phyloP scores from a whole-genome alignment of 176 grass and related monocot species.

The Bonia amplexicaulis region DNA sequence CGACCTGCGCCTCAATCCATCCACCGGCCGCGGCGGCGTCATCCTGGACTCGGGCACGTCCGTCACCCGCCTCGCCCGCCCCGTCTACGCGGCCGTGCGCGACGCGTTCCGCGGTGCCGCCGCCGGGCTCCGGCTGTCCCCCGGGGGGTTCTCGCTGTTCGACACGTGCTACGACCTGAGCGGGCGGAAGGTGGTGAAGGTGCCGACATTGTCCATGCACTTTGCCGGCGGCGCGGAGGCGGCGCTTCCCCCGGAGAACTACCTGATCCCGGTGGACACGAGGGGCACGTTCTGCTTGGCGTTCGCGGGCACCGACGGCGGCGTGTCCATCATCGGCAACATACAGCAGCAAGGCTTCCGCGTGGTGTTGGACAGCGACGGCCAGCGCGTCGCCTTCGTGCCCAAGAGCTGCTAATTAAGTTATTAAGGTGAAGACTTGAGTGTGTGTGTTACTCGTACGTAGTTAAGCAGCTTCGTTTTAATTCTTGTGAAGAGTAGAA shows the following conservation, averaged over 20 bases:
- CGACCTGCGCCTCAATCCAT: conserved; percentile 63
- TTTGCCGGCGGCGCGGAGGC: conserved; percentile 56
- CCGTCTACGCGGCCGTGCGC: conserved; percentile 69
- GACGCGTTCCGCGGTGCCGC: conserved; percentile 71
- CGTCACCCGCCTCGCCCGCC: conserved; percentile 60
- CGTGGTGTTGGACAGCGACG: conserved; percentile 78
- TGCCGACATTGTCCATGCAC: conserved; percentile 84
- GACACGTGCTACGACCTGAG: conserved; percentile 97
- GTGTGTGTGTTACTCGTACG: too few relatives aligned
- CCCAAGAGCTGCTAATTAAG: conserved; percentile 51
- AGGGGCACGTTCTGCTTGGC: conserved; percentile 93
- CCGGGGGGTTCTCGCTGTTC: conserved; percentile 85
- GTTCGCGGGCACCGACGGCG: conserved; percentile 82
- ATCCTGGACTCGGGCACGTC: conserved; percentile 98
- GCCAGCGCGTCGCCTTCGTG: conserved; percentile 51
- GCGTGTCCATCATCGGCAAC: conserved; percentile 90
- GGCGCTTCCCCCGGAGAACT: conserved; percentile 82
- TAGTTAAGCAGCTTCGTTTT: too few relatives aligned
- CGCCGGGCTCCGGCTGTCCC: conserved; percentile 40
- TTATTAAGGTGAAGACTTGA: neutral
- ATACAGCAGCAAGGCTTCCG: conserved; percentile 95
- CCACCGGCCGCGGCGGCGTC: conserved; percentile 71
- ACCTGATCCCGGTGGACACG: conserved; percentile 90
- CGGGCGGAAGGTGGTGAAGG: conserved; percentile 75
- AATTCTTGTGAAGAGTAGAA: too few relatives aligned